Percentiles rank a stretch among this genome's conserved stretches.
Evolutionary conservation across 768 basidiomycete genomes (phyloP).

Genomic region (Termitomyces sp.): DNA sequence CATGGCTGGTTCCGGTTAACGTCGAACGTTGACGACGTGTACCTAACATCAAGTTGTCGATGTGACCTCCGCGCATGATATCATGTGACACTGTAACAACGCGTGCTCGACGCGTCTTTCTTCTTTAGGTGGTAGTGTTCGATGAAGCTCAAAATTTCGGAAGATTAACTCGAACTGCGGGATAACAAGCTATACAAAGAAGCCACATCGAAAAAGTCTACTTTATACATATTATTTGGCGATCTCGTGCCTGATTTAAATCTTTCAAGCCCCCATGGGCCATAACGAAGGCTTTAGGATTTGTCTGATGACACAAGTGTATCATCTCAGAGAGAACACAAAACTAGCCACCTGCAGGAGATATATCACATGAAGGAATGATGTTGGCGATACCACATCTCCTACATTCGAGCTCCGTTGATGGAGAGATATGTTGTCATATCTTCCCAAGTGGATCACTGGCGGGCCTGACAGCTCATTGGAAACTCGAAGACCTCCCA

Average conservation of each 20-base stretch:
- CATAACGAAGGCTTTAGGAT: not conserved
- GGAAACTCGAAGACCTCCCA: not conserved
- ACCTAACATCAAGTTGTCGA: too few relatives aligned
- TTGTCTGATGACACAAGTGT: not conserved
- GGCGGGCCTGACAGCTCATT: not conserved
- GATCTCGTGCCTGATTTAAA: not conserved
- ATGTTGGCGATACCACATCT: not conserved
- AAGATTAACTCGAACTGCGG: too few relatives aligned
- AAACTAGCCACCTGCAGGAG: not conserved
- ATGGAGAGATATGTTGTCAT: not conserved
- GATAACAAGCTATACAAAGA: not conserved
- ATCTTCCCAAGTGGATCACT: not conserved
- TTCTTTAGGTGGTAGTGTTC: too few relatives aligned
- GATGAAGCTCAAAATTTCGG: not conserved
- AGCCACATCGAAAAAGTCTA: not conserved
- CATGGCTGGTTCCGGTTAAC: conserved; percentile 41
- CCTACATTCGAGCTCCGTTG: not conserved
- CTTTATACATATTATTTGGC: not conserved
- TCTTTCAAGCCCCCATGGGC: not conserved
- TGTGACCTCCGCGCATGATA: not conserved
- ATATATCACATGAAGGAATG: not conserved
- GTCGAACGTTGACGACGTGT: conserved; percentile 5
- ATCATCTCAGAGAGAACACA: not conserved
- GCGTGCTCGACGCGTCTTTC: not conserved
- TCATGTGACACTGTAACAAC: not conserved